Percentiles rank a stretch among this genome's conserved stretches.
Evolutionary conservation across 192 early-diverging fungal species (phyloP).

Genomic region (Chytriomyces sp.): DNA sequence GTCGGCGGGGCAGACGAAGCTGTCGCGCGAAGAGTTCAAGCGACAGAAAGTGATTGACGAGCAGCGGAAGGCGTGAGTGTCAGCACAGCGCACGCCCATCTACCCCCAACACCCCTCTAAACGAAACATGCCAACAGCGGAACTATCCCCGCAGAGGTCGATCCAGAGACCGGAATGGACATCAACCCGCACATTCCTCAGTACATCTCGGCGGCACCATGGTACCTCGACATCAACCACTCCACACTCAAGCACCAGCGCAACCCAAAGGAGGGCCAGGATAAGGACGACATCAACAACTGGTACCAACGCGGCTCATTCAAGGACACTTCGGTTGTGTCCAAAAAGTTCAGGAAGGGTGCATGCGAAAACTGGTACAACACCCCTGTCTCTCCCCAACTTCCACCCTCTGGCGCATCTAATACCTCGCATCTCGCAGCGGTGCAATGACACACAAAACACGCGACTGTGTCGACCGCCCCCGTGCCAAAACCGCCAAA

Average conservation of each 20-base stretch:
- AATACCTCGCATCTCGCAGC: constrained; percentile 20
- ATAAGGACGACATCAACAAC: constrained; percentile 47
- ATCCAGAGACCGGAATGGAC: constrained; percentile 73
- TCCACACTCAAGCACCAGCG: constrained; percentile 89
- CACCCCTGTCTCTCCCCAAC: background rate
- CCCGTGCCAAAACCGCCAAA: constrained; percentile 84
- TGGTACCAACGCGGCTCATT: constrained; percentile 79
- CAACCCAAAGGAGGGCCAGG: constrained; percentile 29
- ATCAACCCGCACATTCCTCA: constrained; percentile 98
- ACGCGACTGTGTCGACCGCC: constrained; percentile 91
- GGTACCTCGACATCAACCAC: constrained; percentile 62
- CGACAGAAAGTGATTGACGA: constrained; percentile 94
- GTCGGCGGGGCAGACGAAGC: constrained; percentile 49
- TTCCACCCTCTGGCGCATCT: background rate
- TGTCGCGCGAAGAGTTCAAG: constrained; percentile 93
- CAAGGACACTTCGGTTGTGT: constrained; percentile 40
- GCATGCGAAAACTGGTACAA: constrained; percentile 90
- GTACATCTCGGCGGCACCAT: constrained; percentile 88
- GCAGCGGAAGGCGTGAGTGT: constrained; percentile 85
- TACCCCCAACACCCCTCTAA: background rate
- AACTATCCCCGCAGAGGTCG: constrained; percentile 52
- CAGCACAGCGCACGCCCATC: background rate
- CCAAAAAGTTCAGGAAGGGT: constrained; percentile 91
- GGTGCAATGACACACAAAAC: constrained; percentile 95
- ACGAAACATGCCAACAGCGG: constrained; percentile 32